phyloP scores from a whole-genome alignment of 192 early-diverging fungal species.

The Physocladia obscura region DNA sequence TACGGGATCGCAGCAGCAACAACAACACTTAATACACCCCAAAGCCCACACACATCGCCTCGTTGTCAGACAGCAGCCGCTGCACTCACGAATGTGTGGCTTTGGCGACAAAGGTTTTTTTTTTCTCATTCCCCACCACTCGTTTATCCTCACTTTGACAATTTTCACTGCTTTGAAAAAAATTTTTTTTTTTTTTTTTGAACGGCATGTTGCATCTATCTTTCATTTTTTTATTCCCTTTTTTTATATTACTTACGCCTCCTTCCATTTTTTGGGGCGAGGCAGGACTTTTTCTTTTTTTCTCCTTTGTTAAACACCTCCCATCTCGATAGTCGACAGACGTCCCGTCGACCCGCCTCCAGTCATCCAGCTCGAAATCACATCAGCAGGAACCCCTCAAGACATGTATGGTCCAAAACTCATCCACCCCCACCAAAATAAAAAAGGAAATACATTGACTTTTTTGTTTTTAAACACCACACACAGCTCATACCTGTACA shows the following conservation, averaged over 20 bases:
- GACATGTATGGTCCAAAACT: conserved; percentile 5
- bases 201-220: background rate
- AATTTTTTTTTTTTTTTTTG: conserved; percentile 9
- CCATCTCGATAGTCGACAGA: conserved; percentile 58
- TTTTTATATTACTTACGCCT: background rate
- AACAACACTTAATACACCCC: background rate
- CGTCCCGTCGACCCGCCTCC: conserved; percentile 80
- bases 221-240: conserved; percentile 5
- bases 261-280: too few relatives aligned
- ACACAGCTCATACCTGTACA: conserved; percentile 46
- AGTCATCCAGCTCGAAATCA: conserved; percentile 54
- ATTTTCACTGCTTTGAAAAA: too few relatives aligned
- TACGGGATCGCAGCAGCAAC: background rate
- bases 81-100: conserved; percentile 89
- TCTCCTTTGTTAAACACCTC: background rate
- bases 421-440: background rate
- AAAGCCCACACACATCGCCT: conserved; percentile 25
- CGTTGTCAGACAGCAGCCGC: conserved; percentile 77
- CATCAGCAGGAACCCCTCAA: conserved; percentile 2
- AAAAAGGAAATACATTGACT: background rate
- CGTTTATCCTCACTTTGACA: too few relatives aligned
- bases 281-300: too few relatives aligned
- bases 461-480: background rate
- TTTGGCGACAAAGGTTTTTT: conserved; percentile 94
- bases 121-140: too few relatives aligned